Evolutionary conservation across 805 yeast genomes (phyloP).

Genomic region (Isabelozyma pseudorhagii): DNA sequence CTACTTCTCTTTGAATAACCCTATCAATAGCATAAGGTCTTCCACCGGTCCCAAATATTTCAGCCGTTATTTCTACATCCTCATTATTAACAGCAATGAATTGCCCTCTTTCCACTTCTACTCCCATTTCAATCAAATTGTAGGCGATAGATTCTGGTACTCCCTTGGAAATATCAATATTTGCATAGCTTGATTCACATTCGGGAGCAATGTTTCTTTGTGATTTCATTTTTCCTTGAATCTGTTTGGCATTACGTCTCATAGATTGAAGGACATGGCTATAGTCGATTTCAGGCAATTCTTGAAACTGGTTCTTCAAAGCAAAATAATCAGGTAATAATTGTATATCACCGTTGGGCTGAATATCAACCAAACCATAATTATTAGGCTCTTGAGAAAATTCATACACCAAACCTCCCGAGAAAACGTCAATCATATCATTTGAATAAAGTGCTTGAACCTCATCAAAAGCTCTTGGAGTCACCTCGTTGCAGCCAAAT

Average conservation of each 20-base stretch:
- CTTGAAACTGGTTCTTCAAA: conserved; percentile 42
- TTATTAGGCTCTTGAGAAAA: conserved; percentile 75
- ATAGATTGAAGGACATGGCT: conserved; percentile 19
- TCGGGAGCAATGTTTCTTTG: conserved; percentile 17
- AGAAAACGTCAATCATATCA: conserved; percentile 71
- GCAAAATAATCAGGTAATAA: conserved; percentile 42
- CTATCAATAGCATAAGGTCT: conserved; percentile 22
- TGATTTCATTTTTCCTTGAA: conserved; percentile 14
- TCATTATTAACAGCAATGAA: conserved; percentile 43
- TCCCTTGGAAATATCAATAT: conserved; percentile 38
- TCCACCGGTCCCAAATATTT: conserved; percentile 46
- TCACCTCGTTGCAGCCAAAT: conserved; percentile 78
- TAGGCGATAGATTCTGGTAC: conserved; percentile 45
- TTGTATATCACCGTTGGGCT: conserved; percentile 39
- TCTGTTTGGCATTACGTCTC: conserved; percentile 19
- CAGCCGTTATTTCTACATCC: conserved; percentile 42
- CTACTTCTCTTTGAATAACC: conserved; percentile 14
- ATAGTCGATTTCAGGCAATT: conserved; percentile 26
- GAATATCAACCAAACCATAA: conserved; percentile 66
- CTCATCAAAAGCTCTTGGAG: conserved; percentile 79
- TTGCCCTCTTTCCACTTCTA: conserved; percentile 44
- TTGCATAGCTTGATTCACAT: conserved; percentile 31
- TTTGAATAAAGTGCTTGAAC: conserved; percentile 63
- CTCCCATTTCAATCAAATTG: conserved; percentile 49
- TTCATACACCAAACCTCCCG: conserved; percentile 86